Evolutionary conservation across 768 basidiomycete genomes (phyloP), one percentile per base, ranked within the genome.

Genomic region (Boletellus ananiceps): DNA sequence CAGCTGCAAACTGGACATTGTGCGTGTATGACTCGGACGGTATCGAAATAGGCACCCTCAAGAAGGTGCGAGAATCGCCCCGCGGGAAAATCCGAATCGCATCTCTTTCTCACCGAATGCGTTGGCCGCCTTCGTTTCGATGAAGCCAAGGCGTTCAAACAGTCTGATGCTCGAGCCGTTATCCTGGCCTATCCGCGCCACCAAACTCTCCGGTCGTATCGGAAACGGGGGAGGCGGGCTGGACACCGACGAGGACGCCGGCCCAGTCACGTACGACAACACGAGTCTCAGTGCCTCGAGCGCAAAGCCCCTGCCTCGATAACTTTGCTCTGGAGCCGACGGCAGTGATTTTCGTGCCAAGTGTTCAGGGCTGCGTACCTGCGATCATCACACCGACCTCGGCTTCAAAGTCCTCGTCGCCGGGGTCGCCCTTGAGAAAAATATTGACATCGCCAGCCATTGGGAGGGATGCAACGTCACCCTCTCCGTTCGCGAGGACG

Each of bases 381-480:
- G 93, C 92, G 52, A 95, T 86, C 93, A 95, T 97, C 51, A 95
- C 83, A 65, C 95, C 92, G 23, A 83, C 79, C 61, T 97, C 94
- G 2, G 81, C 88, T 54, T 92, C 84, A 47, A 80, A 77, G 31
- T 69, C 73, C 19, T 74, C 69, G 6, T 70, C 68, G 1, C 65
- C 61, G 18, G 66, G 65, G 15, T 63, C 56, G 40, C 83, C 82
- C 40, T 86, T 85, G 37, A 95, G 68, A 65, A 96, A 96, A 23
- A 96, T 68, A 65, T 96, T 96, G 32, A 93, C 92, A 63, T 97
- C 94, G 29, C 94, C 94, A 16, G 94, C 71, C 92, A 95, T 93
- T 9, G 75, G 78, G 51, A 74, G 60, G 62, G 67, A 58, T 72
- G 67, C 58, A 50, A 55, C 49, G 11, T 57, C 50, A 1, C 64